A percentile compares a stretch with the other conserved stretches of the same genome.
These are phyloP conservation scores for Phaseolus lunatus DNA, from an alignment of 306 rosid species.

Conservation along the genomic window DNA sequence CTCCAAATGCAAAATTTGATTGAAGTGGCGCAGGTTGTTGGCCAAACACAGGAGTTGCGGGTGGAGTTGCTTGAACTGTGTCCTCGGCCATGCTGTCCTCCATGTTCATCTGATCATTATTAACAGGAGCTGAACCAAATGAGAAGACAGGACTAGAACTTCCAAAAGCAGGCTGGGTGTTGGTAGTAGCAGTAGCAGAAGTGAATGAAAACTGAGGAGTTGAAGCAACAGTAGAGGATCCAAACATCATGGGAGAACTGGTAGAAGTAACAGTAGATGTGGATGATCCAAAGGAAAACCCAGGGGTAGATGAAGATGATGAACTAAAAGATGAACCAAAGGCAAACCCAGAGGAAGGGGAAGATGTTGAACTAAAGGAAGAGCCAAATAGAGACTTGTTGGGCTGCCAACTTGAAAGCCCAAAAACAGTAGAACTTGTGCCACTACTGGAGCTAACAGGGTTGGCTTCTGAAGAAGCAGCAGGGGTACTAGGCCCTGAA, in stretches of 20 bases:
- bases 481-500: constrained; percentile 55
- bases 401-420: constrained; percentile 64
- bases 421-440: constrained; percentile 52
- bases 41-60: constrained; percentile 58
- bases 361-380: constrained; percentile 48
- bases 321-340: constrained; percentile 60
- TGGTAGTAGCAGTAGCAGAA: constrained; percentile 55
- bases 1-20: constrained; percentile 63
- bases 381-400: constrained; percentile 60
- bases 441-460: constrained; percentile 57
- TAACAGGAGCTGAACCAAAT: constrained; percentile 58
- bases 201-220: constrained; percentile 65
- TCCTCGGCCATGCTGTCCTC: constrained; percentile 99
- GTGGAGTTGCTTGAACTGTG: constrained; percentile 60
- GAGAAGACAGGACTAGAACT: constrained; percentile 50
- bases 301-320: constrained; percentile 49
- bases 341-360: constrained; percentile 50
- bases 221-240: constrained; percentile 60
- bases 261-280: constrained; percentile 47
- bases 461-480: constrained; percentile 58
- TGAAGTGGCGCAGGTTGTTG: constrained; percentile 58
- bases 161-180: constrained; percentile 67
- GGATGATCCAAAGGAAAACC: constrained; percentile 50
- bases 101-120: constrained; percentile 81
- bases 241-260: constrained; percentile 55